Evolutionary conservation across 2,329 filamentous ascomycete species (phyloP), one percentile per base, ranked within the genome.

Genomic region (Epicoccum nigrum): DNA sequence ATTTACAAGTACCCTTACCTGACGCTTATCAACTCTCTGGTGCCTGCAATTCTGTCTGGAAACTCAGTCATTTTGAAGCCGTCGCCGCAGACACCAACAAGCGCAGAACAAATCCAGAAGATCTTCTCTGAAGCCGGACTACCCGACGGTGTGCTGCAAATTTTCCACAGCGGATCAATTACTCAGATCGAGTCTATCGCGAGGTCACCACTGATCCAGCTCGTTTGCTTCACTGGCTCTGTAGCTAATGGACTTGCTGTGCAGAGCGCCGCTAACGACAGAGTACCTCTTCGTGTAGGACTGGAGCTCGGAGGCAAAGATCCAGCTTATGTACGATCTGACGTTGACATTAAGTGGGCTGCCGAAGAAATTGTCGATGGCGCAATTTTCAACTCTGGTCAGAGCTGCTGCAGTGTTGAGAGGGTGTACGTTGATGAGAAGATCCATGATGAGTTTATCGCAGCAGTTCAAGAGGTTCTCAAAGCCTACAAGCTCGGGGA

Each of bases 341-440:
- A 97, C 66, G 91, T 96, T 1, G 92, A 97, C 70, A 75, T 96
- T 39, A 85, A 85, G 39, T 97, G 92, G 93, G 92, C 88, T 0
- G 93, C 93, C 0, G 92, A 89, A 62, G 92, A 97, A 75, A 94
- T 97, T 65, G 91, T 97, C 12, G 93, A 97, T 64, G 93, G 93
- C 16, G 87, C 92, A n/a, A 81, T 97, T 50, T 97, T 97, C 81
- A 97, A 97, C 78, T 96, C 92, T 43, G 93, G 93, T n/a, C 93
- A 97, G 79, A 96, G 91, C 71, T 97, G 93, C 80, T 97, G 93
- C 76, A 89, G 91, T 19, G 81, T 97, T 45, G 93, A 97, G 77
- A 83, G 93, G 27, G 85, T 97, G 16, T 97, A 97, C 67, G 92
- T 97, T 4, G 86, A 94, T 65, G 88, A 89, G 68, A 86, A 84